Conservation (phyloP, 371 early-diverging fungal species). For the Choanephora cucurbitarum region DNA sequence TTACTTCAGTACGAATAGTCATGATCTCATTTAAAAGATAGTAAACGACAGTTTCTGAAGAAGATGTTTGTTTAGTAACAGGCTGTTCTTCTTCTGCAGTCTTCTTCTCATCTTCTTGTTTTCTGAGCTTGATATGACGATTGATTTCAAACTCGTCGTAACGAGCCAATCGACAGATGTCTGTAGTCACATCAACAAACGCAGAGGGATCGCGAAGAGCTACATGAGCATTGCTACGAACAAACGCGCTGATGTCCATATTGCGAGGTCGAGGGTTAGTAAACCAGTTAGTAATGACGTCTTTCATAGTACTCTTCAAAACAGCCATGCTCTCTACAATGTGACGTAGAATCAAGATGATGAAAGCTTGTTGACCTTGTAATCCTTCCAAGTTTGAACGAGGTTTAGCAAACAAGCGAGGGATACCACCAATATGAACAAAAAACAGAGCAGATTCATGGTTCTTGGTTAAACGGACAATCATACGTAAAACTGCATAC, state of each 20-base stretch:
- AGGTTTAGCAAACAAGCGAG: constrained; percentile 55
- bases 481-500: constrained; percentile 74
- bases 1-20: constrained; percentile 24
- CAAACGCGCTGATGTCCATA: constrained; percentile 71
- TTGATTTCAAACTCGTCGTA: constrained; percentile 59
- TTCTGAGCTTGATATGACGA: constrained; percentile 52
- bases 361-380: constrained; percentile 72
- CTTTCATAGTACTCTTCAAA: constrained; percentile 72
- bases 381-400: constrained; percentile 57
- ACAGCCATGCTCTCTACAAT: constrained; percentile 75
- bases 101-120: constrained; percentile 9
- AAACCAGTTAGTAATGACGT: constrained; percentile 76
- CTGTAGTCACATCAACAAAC: constrained; percentile 69
- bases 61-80: constrained; percentile 12
- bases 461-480: constrained; percentile 80
- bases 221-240: constrained; percentile 72
- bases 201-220: constrained; percentile 73
- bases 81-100: constrained; percentile 4
- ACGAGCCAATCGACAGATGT: constrained; percentile 66
- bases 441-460: constrained; percentile 67
- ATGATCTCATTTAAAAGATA: constrained; percentile 44
- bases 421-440: constrained; percentile 67
- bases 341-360: constrained; percentile 85
- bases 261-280: constrained; percentile 69
- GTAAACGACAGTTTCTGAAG: constrained; percentile 36